Conservation (phyloP, 2,329 filamentous ascomycete species). For the Ophiostoma ips region DNA sequence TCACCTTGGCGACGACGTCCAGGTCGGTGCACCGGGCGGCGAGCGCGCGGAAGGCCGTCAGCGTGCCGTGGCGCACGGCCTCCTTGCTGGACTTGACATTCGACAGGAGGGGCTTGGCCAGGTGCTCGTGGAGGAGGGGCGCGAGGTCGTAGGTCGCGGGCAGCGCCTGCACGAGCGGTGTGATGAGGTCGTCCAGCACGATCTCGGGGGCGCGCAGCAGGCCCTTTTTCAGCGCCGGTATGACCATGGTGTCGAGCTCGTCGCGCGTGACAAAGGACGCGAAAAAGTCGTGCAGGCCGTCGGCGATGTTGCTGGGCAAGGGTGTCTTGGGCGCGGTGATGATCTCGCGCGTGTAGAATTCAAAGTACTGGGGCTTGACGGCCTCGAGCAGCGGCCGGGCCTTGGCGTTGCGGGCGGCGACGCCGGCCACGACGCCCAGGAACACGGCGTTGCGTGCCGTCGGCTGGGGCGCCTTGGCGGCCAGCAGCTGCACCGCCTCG, state of each 20-base stretch:
- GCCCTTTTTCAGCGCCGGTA: slow-evolving; percentile 77
- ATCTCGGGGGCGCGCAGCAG: slow-evolving; percentile 83
- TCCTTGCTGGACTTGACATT: slow-evolving; percentile 85
- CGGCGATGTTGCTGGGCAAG: slow-evolving; percentile 58
- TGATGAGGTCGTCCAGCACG: slow-evolving; percentile 64
- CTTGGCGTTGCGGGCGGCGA: slow-evolving; percentile 57
- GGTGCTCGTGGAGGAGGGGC: slow-evolving; percentile 50
- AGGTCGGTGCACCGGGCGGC: slow-evolving; percentile 46
- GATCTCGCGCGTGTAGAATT: slow-evolving; percentile 76
- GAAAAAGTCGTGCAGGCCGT: slow-evolving; percentile 73
- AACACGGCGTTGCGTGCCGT: slow-evolving; percentile 59
- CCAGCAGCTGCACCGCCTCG: slow-evolving; percentile 51
- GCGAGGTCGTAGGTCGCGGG: slow-evolving; percentile 64
- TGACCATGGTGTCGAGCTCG: slow-evolving; percentile 60
- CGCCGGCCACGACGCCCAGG: slow-evolving; percentile 76
- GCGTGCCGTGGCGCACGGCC: slow-evolving; percentile 58
- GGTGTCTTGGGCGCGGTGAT: slow-evolving; percentile 63
- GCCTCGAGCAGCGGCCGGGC: slow-evolving; percentile 48
- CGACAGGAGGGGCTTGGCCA: slow-evolving; percentile 77
- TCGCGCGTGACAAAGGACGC: slow-evolving; percentile 55
- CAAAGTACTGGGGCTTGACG: slow-evolving; percentile 58
- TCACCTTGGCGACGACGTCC: slow-evolving; percentile 48
- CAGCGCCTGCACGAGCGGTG: slow-evolving; percentile 57
- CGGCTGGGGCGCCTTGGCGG: slow-evolving; percentile 49
- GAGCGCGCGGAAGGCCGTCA: slow-evolving; percentile 60